Conservation (phyloP, 805 yeast species). For the Candida tibetensis region DNA sequence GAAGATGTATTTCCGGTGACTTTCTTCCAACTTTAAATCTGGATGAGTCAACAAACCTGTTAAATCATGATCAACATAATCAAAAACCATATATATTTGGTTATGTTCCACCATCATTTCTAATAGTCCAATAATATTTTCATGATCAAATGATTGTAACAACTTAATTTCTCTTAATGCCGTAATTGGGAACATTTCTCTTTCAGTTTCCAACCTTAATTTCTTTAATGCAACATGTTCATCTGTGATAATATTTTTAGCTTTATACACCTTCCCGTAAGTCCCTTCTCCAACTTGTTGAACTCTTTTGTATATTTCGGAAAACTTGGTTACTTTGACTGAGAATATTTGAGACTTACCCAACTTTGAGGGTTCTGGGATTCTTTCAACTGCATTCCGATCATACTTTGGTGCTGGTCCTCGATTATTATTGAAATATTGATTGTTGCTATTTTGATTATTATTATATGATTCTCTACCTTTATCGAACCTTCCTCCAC, state of each 20-base stretch:
- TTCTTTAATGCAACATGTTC: constrained; percentile 83
- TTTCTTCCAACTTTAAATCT: constrained; percentile 55
- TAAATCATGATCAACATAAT: constrained; percentile 90
- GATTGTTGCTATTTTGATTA: not conserved
- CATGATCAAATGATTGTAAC: constrained; percentile 78
- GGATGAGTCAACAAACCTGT: constrained; percentile 84
- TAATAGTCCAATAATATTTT: constrained; percentile 71
- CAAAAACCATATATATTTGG: constrained; percentile 84
- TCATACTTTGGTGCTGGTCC: not conserved
- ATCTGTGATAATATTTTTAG: constrained; percentile 64
- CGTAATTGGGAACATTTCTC: constrained; percentile 95
- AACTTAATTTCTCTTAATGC: constrained; percentile 89
- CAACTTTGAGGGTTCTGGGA: not conserved
- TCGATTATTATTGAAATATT: not conserved
- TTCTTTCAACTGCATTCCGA: constrained; percentile 8
- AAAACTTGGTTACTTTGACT: constrained; percentile 23
- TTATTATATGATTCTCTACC: not conserved
- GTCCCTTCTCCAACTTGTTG: constrained; percentile 99
- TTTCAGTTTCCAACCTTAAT: constrained; percentile 77
- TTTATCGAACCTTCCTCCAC: not conserved
- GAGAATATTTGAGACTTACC: constrained; percentile 29
- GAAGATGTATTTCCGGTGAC: constrained; percentile 66
- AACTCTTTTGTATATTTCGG: constrained; percentile 60
- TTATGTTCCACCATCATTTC: constrained; percentile 87
- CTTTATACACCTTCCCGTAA: constrained; percentile 93